Base-by-base conservation (phyloP, 305 asterid genomes). In the Rubia occidens region DNA sequence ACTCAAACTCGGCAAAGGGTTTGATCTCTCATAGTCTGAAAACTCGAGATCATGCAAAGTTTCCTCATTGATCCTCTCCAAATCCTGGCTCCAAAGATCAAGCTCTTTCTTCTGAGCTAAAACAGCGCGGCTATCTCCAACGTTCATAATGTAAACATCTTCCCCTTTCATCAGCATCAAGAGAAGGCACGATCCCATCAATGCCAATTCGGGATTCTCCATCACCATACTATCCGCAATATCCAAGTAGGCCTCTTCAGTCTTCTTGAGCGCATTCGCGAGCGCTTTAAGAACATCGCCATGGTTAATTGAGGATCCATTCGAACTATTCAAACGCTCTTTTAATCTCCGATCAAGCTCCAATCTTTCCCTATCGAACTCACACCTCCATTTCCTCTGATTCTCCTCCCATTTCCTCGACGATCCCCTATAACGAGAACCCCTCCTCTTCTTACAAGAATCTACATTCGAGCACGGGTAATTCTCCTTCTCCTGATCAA, bases 141-240 rank as follows among this genome's bases (percentile, higher is more conserved):
- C 97, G 70, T 92, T 92, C 97, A 92, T 85, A 76, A 93, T 84
- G 32, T 90, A 93, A 64, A 93, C 85, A 51, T 93, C 98, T 6
- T 90, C 96, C 4, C 95, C 97, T 72, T 88, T 92, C 98, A 92
- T 90, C 72, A 92, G 68, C 96, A 86, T 90, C 69, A 92, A 95
- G 64, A 92, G 91, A 71, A 88, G 96, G 73, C 98, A 92, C 39
- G 96, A 89, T 6, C 98, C 98, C 96, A 92, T 92, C 78, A 92
- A 83, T 59, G 96, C 91, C 63, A 92, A 76, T 78, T 92, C 98
- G 18, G 98, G 98, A 69, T 92, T 92, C 75, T 86, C 96, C 84
- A 74, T 73, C 10, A 85, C 71, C 88, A 89, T 89, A 78, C 72
- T 80, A 75, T 91, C 96, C 60, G 97, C 89, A 60, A 89, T 68